phyloP scores from a whole-genome alignment of 164 flowering plant genomes.

The Cinnamomum micranthum region DNA sequence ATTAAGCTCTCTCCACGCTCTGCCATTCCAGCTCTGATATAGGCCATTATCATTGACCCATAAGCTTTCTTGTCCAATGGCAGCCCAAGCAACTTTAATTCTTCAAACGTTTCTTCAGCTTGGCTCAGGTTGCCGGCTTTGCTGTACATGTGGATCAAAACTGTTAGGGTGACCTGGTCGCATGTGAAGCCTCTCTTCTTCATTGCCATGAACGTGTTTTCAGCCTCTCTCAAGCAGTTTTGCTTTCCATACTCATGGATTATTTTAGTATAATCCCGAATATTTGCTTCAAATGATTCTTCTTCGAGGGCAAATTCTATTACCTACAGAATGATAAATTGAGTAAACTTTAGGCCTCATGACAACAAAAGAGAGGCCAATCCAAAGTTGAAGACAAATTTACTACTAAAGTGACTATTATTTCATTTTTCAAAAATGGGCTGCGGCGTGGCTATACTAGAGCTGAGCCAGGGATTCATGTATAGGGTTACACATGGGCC shows the following conservation, averaged over 20 bases:
- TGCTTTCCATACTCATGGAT: conserved; percentile 67
- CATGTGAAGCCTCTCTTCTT: conserved; percentile 55
- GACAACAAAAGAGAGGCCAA: not conserved
- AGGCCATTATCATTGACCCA: conserved; percentile 92
- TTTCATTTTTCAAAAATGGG: too few relatives aligned
- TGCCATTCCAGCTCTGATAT: conserved; percentile 67
- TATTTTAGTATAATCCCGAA: conserved; percentile 83
- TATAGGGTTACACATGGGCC: not conserved
- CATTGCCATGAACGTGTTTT: conserved; percentile 49
- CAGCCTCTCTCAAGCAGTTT: conserved; percentile 58
- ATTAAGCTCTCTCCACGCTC: conserved; percentile 55
- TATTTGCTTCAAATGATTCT: conserved; percentile 79
- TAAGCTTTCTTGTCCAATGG: conserved; percentile 70
- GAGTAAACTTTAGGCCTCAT: not conserved
- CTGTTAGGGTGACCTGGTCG: conserved; percentile 77
- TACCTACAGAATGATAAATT: conserved; percentile 34
- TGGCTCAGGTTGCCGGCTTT: conserved; percentile 59
- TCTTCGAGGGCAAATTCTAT: conserved; percentile 58
- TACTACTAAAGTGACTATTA: not conserved
- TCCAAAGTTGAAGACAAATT: not conserved
- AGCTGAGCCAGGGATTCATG: not conserved
- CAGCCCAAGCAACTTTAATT: conserved; percentile 61
- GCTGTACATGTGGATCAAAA: conserved; percentile 78
- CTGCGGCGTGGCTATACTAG: too few relatives aligned
- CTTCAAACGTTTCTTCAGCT: conserved; percentile 71